A percentile compares a stretch with the other conserved stretches of the same genome.
Evolutionary conservation across 441 rosid species (phyloP).

Genomic region (Erodium trifolium): DNA sequence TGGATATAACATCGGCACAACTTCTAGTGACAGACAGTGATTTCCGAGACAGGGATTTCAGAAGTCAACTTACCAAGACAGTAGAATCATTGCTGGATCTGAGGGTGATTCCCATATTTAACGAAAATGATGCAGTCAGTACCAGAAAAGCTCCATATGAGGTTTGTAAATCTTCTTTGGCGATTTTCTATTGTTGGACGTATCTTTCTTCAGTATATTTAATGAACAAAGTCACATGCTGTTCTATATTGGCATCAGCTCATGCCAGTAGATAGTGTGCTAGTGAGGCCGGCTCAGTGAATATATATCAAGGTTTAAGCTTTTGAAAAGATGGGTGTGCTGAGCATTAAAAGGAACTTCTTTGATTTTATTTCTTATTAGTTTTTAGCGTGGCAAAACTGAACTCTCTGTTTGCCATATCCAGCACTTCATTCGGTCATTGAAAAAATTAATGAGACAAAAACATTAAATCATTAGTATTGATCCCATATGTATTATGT

Average conservation of each 20-base stretch:
- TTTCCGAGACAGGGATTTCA: conserved; percentile 68
- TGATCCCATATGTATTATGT: not conserved
- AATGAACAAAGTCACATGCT: not conserved
- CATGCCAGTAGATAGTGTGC: not conserved
- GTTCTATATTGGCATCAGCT: not conserved
- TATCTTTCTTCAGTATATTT: not conserved
- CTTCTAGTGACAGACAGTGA: conserved; percentile 92
- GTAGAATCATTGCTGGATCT: conserved; percentile 53
- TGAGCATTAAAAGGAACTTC: not conserved
- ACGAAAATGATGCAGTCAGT: conserved; percentile 97
- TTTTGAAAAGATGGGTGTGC: not conserved
- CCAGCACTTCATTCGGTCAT: not conserved
- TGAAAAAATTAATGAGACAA: not conserved
- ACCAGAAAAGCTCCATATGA: conserved; percentile 95
- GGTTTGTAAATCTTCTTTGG: conserved; percentile 35
- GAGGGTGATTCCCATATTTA: conserved; percentile 83
- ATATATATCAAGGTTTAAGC: not conserved
- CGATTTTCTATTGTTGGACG: not conserved
- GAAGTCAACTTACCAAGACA: conserved; percentile 75
- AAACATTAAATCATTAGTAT: not conserved
- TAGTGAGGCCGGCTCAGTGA: not conserved
- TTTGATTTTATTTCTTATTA: not conserved
- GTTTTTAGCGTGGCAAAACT: not conserved
- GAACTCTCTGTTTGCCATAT: not conserved
- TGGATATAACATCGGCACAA: conserved; percentile 91